Conservation (phyloP, 768 basidiomycete species). For the Lyophyllum shimeji region DNA sequence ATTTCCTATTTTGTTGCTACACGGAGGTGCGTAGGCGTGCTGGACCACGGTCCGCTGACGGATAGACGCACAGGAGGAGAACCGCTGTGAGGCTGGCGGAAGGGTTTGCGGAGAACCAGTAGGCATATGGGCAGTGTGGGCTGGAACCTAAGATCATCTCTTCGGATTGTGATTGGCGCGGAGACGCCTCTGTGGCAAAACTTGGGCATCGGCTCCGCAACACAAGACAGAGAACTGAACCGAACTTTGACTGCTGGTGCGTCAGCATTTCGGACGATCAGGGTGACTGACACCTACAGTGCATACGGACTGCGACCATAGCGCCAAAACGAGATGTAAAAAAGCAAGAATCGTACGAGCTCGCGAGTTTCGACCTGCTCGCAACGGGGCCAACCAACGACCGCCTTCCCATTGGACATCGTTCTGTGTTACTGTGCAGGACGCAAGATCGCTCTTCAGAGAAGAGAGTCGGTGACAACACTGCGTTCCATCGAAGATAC, state of each 20-base stretch:
- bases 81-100: not conserved
- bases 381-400: not conserved
- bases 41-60: conserved; percentile 23
- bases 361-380: not conserved
- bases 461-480: too few species aligned
- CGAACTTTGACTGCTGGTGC: too few species aligned
- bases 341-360: not conserved
- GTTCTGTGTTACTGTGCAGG: too few species aligned
- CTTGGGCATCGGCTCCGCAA: not conserved
- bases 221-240: too few species aligned
- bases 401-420: not conserved
- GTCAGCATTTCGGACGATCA: not conserved
- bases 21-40: not conserved
- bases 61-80: conserved; percentile 22
- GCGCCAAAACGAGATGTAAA: not conserved
- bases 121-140: too few species aligned
- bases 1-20: not conserved
- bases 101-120: not conserved
- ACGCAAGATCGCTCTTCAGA: too few species aligned
- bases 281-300: not conserved
- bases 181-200: too few species aligned
- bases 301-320: not conserved
- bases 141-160: too few species aligned
- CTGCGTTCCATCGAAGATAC: too few species aligned
- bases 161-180: too few species aligned